Percentiles rank a stretch among this genome's conserved stretches.
These are phyloP conservation scores for Salvia rosmarinus DNA, from an alignment of 257 asterid genomes.

Conservation along the genomic window DNA sequence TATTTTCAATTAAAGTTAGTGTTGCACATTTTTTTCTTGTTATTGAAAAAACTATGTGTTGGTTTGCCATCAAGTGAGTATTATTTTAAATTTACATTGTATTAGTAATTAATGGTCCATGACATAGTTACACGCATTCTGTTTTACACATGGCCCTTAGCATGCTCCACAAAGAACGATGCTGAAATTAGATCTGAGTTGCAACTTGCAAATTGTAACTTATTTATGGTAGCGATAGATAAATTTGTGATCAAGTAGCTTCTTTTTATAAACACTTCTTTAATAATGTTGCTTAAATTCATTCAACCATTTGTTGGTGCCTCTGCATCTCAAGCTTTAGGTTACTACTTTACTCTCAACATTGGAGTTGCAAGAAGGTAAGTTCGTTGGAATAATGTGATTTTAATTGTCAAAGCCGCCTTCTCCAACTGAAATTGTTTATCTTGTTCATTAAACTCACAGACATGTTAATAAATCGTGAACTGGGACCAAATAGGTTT, in stretches of 20 bases:
- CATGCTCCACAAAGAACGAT: not conserved
- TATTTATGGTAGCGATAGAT: not conserved
- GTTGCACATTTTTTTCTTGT: not conserved
- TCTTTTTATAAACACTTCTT: not conserved
- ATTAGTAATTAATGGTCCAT: not conserved
- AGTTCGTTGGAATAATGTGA: not conserved
- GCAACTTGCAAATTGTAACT: not conserved
- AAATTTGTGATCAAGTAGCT: constrained; percentile 9
- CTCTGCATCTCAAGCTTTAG: constrained; percentile 4
- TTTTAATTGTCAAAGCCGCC: constrained; percentile 6
- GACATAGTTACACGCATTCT: not conserved
- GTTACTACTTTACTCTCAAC: not conserved
- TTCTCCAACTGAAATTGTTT: not conserved
- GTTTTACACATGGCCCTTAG: not conserved
- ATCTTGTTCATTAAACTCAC: not conserved
- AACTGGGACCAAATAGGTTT: not conserved
- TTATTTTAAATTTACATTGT: not conserved
- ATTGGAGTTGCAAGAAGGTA: not conserved
- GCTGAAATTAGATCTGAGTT: not conserved
- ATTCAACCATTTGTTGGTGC: not conserved
- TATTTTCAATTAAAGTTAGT: not conserved
- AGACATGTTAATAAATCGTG: not conserved
- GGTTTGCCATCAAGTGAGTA: not conserved
- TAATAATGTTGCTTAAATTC: not conserved
- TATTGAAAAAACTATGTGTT: not conserved